Evolutionary conservation across 495 filamentous ascomycete species (phyloP).

Genomic region (Parachaetomium inaequale): DNA sequence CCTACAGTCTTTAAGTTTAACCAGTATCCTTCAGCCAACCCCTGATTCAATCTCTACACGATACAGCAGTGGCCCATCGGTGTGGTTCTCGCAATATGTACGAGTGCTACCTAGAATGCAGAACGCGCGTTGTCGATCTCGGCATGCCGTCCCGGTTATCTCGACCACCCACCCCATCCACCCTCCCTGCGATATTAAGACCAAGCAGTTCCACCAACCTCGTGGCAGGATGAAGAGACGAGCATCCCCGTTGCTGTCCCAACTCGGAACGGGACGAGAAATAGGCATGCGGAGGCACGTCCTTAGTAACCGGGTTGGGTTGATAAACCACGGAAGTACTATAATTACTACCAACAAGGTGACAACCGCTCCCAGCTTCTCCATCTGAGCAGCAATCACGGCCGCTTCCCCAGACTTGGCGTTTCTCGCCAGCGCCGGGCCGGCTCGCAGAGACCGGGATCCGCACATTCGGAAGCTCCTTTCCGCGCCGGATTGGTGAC

Average conservation of each 20-base stretch:
- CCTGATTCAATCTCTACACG: no score
- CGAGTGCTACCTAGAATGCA: no score
- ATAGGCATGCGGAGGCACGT: not conserved
- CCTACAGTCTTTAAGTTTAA: no score
- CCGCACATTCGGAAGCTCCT: not conserved
- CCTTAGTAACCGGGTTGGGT: not conserved
- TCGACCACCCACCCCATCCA: no score
- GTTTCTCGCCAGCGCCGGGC: not conserved
- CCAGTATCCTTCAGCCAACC: no score
- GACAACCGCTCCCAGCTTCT: not conserved
- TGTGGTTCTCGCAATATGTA: no score
- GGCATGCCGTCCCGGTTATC: no score
- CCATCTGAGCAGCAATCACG: not conserved
- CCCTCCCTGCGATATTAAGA: not conserved
- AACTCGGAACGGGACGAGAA: not conserved
- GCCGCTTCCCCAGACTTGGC: not conserved
- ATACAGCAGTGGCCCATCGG: no score
- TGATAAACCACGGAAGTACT: no score
- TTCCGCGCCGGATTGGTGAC: constrained; percentile 1
- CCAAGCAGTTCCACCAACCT: not conserved
- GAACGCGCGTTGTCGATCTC: no score
- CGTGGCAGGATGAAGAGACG: not conserved
- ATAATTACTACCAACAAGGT: no score
- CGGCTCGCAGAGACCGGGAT: not conserved
- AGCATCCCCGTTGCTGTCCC: not conserved